A percentile compares a stretch with the other conserved stretches of the same genome.
Evolutionary conservation across 2,329 filamentous ascomycete genomes (phyloP).

Genomic region (Cordyceps militaris): DNA sequence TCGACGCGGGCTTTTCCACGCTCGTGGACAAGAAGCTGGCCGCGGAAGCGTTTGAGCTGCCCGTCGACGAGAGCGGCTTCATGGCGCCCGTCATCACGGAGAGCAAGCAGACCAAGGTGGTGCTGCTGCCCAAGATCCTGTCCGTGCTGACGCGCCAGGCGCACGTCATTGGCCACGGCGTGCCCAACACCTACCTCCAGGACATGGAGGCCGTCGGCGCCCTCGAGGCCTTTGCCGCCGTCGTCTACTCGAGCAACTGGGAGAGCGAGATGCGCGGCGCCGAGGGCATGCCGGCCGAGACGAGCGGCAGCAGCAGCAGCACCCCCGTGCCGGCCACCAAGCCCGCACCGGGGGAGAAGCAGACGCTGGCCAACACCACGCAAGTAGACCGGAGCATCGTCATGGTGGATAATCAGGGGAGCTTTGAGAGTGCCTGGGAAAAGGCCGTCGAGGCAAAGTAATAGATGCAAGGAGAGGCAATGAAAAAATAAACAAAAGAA

Average conservation of each 20-base stretch:
- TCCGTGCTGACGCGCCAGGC: slow-evolving; percentile 88
- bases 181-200: slow-evolving; percentile 62
- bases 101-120: slow-evolving; percentile 50
- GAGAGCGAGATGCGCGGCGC: slow-evolving; percentile 53
- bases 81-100: slow-evolving; percentile 46
- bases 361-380: background rate
- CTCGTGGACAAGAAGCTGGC: slow-evolving; percentile 79
- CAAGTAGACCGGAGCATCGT: slow-evolving; percentile 44
- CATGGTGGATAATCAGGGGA: slow-evolving; percentile 41
- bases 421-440: slow-evolving; percentile 64
- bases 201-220: slow-evolving; percentile 71
- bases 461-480: background rate
- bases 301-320: no score
- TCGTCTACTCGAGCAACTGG: slow-evolving; percentile 84
- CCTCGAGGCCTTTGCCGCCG: slow-evolving; percentile 75
- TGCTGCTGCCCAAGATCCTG: slow-evolving; percentile 76
- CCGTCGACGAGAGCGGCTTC: slow-evolving; percentile 20
- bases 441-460: slow-evolving; percentile 39
- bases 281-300: slow-evolving; percentile 33
- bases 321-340: slow-evolving; percentile 27
- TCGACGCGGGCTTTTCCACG: slow-evolving; percentile 80
- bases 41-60: slow-evolving; percentile 64
- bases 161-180: slow-evolving; percentile 76
- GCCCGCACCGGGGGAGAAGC: slow-evolving; percentile 22
- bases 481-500: background rate